These are phyloP conservation scores for Ophiocordyceps camponoti-floridani DNA, from an alignment of 2,329 filamentous ascomycete species.

Conservation along the genomic window DNA sequence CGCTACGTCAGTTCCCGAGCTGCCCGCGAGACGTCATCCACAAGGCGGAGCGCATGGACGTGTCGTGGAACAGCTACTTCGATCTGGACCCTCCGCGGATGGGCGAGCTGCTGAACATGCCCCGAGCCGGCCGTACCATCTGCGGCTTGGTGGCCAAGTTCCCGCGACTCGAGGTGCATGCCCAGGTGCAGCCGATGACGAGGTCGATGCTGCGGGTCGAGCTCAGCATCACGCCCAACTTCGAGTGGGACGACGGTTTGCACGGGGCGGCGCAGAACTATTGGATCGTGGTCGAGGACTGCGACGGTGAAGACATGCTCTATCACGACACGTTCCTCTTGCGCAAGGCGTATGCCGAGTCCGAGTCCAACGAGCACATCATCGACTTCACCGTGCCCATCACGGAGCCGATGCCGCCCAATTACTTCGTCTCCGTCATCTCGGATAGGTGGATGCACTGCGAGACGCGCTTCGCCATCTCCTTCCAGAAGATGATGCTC, in stretches of 20 bases:
- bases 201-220: constrained; percentile 83
- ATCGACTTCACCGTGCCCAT: constrained; percentile 95
- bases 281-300: constrained; percentile 96
- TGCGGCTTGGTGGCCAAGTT: constrained; percentile 84
- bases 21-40: constrained; percentile 75
- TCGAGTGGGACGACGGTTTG: constrained; percentile 82
- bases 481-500: constrained; percentile 85
- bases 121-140: constrained; percentile 70
- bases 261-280: constrained; percentile 84
- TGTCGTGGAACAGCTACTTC: constrained; percentile 86
- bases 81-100: constrained; percentile 91
- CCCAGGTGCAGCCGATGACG: constrained; percentile 87
- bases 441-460: constrained; percentile 98
- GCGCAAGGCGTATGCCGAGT: constrained; percentile 69
- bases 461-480: constrained; percentile 81
- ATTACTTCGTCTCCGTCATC: constrained; percentile 91
- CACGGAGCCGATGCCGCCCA: constrained; percentile 92
- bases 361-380: constrained; percentile 81
- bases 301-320: constrained; percentile 87
- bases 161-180: constrained; percentile 79
- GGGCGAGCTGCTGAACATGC: constrained; percentile 84
- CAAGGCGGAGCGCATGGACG: constrained; percentile 88
- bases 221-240: constrained; percentile 81
- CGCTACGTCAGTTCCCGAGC: constrained; percentile 71
- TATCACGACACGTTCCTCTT: constrained; percentile 91